Evolutionary conservation across 768 basidiomycete species (phyloP).

Genomic region (Scleroderma bovista): DNA sequence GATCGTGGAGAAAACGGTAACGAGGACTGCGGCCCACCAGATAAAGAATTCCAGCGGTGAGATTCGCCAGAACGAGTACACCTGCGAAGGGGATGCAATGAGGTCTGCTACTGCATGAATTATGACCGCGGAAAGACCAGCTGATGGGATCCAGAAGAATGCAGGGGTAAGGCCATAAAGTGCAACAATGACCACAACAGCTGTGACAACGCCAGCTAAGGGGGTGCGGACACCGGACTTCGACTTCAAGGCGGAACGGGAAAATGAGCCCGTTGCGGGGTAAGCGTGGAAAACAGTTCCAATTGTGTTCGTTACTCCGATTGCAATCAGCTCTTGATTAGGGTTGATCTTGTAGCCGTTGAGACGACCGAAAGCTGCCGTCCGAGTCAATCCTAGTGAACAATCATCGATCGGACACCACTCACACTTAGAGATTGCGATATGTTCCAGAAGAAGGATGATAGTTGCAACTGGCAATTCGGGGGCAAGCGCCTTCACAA

Average conservation of each 20-base stretch:
- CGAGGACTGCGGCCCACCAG: constrained; percentile 79
- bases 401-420: constrained; percentile 1
- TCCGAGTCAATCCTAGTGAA: constrained; percentile 6
- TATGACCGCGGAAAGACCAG: constrained; percentile 86
- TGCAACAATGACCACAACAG: constrained; percentile 86
- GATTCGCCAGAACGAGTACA: constrained; percentile 89
- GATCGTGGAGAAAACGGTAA: constrained; percentile 90
- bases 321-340: constrained; percentile 93
- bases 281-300: constrained; percentile 90
- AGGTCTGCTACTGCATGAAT: constrained; percentile 90
- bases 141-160: constrained; percentile 85
- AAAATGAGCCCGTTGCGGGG: constrained; percentile 97
- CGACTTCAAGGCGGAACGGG: constrained; percentile 92
- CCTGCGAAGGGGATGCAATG: constrained; percentile 75
- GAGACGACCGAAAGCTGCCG: constrained; percentile 84
- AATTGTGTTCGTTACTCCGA: constrained; percentile 92
- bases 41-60: constrained; percentile 91
- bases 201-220: constrained; percentile 77
- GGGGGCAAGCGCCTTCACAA: constrained; percentile 64
- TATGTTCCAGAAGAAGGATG: constrained; percentile 90
- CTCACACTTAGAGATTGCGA: constrained; percentile 92
- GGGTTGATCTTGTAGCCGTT: constrained; percentile 94
- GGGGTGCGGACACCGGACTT: constrained; percentile 98
- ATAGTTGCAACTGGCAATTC: constrained; percentile 84
- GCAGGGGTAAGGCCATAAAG: constrained; percentile 91